Evolutionary conservation across 805 yeast genomes (phyloP).

Genomic region (Barnettozyma sucrosica): DNA sequence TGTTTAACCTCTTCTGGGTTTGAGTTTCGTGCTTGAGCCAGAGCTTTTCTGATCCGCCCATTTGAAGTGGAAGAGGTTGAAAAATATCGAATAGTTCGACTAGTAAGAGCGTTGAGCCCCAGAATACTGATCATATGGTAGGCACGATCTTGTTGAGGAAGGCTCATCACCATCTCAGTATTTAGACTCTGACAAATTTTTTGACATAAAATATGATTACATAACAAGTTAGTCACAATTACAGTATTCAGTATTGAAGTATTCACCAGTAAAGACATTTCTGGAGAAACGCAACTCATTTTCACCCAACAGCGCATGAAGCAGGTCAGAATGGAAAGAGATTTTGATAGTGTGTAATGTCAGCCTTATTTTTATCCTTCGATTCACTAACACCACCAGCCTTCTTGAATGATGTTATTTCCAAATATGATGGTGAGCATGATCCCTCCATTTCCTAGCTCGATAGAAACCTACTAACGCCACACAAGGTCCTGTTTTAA

Average conservation of each 20-base stretch:
- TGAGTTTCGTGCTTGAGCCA: slow-evolving; percentile 6
- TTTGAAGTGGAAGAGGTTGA: neutral
- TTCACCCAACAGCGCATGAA: neutral
- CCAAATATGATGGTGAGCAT: slow-evolving; percentile 7
- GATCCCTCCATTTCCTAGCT: neutral
- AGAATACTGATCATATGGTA: neutral
- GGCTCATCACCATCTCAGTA: neutral
- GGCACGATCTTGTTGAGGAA: neutral
- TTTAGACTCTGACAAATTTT: neutral
- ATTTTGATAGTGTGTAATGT: slow-evolving; percentile 2
- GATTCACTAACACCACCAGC: neutral
- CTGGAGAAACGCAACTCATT: no score
- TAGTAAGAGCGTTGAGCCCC: neutral
- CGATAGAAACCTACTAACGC: slow-evolving; percentile 2
- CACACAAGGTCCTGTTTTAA: slow-evolving; percentile 16
- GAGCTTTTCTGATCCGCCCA: slow-evolving; percentile 7
- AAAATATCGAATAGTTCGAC: neutral
- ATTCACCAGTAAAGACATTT: no score
- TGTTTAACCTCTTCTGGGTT: slow-evolving; percentile 6
- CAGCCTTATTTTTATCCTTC: neutral
- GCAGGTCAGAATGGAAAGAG: slow-evolving; percentile 2
- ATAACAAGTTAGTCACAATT: neutral
- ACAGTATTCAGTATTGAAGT: no score
- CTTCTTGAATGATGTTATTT: slow-evolving; percentile 1
- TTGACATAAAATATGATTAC: neutral